Percentiles rank a stretch among this genome's conserved stretches.
Conservation (phyloP, 805 yeast species). For the Candida pini region DNA sequence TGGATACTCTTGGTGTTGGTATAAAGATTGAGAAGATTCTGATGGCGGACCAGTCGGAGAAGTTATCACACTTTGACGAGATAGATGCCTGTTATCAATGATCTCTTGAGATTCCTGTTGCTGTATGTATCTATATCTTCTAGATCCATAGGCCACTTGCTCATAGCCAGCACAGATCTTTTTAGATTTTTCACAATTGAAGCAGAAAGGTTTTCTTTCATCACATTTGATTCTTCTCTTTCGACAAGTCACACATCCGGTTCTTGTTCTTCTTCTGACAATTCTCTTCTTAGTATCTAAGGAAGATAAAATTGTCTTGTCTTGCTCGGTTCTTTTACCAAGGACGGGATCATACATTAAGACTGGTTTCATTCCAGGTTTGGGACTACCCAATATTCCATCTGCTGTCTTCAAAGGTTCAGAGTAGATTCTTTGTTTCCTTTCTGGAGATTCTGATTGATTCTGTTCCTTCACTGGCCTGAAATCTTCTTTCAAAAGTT, state of each 20-base stretch:
- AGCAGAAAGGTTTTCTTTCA: conserved; percentile 64
- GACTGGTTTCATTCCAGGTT: neutral
- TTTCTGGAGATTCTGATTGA: neutral
- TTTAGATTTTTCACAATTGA: conserved; percentile 59
- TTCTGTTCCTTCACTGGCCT: neutral
- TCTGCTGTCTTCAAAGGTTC: neutral
- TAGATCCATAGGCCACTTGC: conserved; percentile 27
- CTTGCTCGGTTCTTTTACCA: conserved; percentile 7
- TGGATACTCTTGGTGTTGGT: conserved; percentile 1
- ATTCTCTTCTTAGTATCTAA: conserved; percentile 32
- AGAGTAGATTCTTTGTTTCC: neutral
- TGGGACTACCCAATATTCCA: too few relatives aligned
- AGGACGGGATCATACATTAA: conserved; percentile 7
- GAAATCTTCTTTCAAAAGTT: neutral
- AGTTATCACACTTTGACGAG: conserved; percentile 7
- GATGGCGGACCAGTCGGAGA: neutral
- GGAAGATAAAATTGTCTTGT: conserved; percentile 2
- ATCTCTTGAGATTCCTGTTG: conserved; percentile 19
- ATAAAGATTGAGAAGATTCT: too few relatives aligned
- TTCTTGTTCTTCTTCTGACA: conserved; percentile 58
- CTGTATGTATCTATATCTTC: conserved; percentile 23
- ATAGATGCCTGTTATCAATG: conserved; percentile 9
- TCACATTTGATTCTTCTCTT: conserved; percentile 71
- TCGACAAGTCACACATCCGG: conserved; percentile 73
- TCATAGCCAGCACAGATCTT: conserved; percentile 69